Conservation (phyloP, 768 basidiomycete species). For the Asterophora parasitica region DNA sequence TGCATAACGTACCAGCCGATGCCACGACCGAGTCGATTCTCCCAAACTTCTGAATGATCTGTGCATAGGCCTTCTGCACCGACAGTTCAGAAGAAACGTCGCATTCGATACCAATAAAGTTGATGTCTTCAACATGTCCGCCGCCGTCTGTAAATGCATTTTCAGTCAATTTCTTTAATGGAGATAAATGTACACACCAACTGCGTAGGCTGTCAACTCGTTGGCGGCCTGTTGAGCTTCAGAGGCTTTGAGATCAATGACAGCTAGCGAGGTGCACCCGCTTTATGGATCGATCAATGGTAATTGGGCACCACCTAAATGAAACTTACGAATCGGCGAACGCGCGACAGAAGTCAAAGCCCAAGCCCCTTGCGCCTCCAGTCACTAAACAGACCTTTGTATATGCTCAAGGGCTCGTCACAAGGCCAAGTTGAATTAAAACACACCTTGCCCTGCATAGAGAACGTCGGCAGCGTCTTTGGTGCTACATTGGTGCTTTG, state of each 20-base stretch:
- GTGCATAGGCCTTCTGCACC: conserved; percentile 68
- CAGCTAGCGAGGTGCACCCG: conserved; percentile 74
- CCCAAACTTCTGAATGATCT: conserved; percentile 60
- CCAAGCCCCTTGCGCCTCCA: conserved; percentile 88
- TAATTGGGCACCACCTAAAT: background rate
- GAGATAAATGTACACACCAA: conserved; percentile 12
- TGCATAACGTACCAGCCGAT: conserved; percentile 61
- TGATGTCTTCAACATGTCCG: conserved; percentile 49
- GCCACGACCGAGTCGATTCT: conserved; percentile 81
- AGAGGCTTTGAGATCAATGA: conserved; percentile 74
- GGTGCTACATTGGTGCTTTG: conserved; percentile 18
- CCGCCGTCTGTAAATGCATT: conserved; percentile 40
- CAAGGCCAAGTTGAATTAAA: conserved; percentile 1
- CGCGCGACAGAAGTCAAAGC: conserved; percentile 85
- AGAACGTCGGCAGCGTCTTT: conserved; percentile 68
- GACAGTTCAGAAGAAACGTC: conserved; percentile 82
- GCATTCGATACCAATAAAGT: conserved; percentile 74
- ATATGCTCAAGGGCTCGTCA: background rate
- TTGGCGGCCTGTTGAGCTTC: conserved; percentile 65
- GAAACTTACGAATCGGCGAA: conserved; percentile 75
- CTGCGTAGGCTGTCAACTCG: conserved; percentile 46
- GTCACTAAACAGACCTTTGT: conserved; percentile 85
- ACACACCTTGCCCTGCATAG: conserved; percentile 69
- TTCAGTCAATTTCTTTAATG: conserved; percentile 14
- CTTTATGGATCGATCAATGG: conserved; percentile 30